Percentiles rank a stretch among this genome's conserved stretches.
Evolutionary conservation across 495 filamentous ascomycete genomes (phyloP).

Genomic region (Neurospora sp.): DNA sequence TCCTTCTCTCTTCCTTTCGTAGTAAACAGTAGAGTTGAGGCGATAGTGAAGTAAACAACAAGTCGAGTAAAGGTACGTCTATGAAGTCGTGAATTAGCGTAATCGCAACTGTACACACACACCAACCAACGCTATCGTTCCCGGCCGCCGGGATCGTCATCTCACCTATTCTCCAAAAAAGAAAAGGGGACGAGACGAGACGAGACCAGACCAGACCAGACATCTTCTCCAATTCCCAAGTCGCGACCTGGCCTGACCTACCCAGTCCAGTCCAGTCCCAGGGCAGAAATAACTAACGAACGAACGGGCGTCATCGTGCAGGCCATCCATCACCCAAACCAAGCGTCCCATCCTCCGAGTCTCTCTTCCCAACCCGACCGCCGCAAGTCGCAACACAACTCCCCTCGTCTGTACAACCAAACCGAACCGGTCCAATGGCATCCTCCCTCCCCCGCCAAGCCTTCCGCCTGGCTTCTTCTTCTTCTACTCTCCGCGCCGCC

Average conservation of each 20-base stretch:
- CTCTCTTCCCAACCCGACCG: neutral
- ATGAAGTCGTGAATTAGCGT: neutral
- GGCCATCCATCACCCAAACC: conserved; percentile 17
- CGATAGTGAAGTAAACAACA: neutral
- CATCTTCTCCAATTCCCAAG: neutral
- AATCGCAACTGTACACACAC: neutral
- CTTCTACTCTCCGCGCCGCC: conserved; percentile 2
- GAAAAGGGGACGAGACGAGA: neutral
- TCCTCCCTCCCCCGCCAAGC: neutral
- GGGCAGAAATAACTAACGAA: neutral
- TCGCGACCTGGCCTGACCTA: neutral
- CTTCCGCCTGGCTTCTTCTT: conserved; percentile 1
- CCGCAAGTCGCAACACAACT: neutral
- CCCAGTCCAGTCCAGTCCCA: neutral
- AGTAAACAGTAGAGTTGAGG: neutral
- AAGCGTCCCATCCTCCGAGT: conserved; percentile 17
- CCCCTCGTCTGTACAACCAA: neutral
- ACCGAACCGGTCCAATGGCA: neutral
- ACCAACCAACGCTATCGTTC: neutral
- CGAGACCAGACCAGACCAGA: neutral
- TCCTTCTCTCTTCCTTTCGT: neutral
- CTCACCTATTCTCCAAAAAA: neutral
- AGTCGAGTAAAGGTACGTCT: neutral
- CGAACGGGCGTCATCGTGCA: conserved; percentile 16
- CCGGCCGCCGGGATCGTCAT: neutral